Conservation (phyloP, 2,329 filamentous ascomycete genomes). For the Pseudogymnoascus sp. region DNA sequence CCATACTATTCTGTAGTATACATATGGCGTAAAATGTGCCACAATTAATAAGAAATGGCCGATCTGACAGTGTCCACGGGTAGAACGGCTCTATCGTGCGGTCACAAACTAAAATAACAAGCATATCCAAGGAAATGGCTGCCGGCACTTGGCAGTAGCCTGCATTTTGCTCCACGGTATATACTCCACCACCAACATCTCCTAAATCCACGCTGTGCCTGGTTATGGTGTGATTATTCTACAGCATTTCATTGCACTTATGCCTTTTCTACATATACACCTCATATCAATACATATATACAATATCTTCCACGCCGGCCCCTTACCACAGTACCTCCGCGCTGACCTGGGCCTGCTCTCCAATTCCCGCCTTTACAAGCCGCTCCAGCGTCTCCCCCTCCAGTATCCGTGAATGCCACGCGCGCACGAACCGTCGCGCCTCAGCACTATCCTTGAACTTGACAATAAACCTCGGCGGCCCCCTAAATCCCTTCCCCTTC, state of each 20-base stretch:
- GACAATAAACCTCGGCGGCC: conserved; percentile 22
- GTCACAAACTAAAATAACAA: not conserved
- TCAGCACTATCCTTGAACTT: conserved; percentile 25
- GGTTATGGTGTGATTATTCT: not conserved
- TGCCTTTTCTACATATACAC: not conserved
- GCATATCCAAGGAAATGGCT: not conserved
- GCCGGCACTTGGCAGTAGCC: not conserved
- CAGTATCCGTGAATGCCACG: conserved; percentile 38
- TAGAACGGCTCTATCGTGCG: not conserved
- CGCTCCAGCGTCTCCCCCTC: not conserved
- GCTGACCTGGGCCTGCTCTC: conserved; percentile 34
- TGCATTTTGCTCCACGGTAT: not conserved
- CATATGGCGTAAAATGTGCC: not conserved
- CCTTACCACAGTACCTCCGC: conserved; percentile 41
- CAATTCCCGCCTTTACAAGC: conserved; percentile 19
- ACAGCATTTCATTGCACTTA: not conserved
- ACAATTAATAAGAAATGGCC: not conserved
- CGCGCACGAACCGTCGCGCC: conserved; percentile 37
- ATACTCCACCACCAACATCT: not conserved
- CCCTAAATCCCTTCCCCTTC: not conserved
- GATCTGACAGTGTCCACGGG: not conserved
- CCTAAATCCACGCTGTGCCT: not conserved
- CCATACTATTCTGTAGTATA: not conserved
- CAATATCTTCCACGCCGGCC: not conserved
- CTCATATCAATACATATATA: conserved; percentile 4